Evolutionary conservation across 441 rosid genomes (phyloP).

Genomic region (Populus hybrid): DNA sequence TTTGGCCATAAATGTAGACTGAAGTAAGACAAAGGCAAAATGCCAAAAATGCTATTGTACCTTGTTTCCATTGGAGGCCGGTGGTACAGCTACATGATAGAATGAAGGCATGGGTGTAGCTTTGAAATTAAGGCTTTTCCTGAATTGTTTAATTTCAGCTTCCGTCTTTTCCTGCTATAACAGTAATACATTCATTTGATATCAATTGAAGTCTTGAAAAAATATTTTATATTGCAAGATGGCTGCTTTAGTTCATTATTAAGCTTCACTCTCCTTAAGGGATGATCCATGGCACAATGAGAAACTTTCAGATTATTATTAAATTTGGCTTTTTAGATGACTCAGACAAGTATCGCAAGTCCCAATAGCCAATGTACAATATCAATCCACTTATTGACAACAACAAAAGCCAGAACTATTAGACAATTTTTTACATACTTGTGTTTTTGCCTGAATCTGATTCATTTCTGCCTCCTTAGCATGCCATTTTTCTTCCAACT

Average conservation of each 20-base stretch:
- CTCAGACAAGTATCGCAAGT: too few relatives aligned
- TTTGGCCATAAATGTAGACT: neutral
- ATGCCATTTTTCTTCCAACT: constrained; percentile 72
- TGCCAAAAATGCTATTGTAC: constrained; percentile 30
- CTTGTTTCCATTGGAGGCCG: constrained; percentile 46
- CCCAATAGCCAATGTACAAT: too few relatives aligned
- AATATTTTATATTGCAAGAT: neutral
- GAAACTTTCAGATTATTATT: neutral
- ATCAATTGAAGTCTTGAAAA: neutral
- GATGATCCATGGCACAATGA: neutral
- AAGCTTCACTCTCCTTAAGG: neutral
- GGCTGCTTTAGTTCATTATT: neutral
- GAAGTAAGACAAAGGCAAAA: neutral
- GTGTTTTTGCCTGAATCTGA: constrained; percentile 62
- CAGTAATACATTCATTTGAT: constrained; percentile 5
- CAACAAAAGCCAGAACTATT: neutral
- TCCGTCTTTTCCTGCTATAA: constrained; percentile 54
- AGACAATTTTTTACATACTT: constrained; percentile 35
- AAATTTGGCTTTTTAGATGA: neutral
- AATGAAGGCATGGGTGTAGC: constrained; percentile 90
- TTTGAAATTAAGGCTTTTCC: constrained; percentile 77
- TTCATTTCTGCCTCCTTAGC: constrained; percentile 65
- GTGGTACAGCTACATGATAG: constrained; percentile 37
- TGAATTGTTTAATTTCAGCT: constrained; percentile 58
- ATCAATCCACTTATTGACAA: neutral